Conservation (phyloP, 1,284 basidiomycete species). For the Boletus semigastroideus region DNA sequence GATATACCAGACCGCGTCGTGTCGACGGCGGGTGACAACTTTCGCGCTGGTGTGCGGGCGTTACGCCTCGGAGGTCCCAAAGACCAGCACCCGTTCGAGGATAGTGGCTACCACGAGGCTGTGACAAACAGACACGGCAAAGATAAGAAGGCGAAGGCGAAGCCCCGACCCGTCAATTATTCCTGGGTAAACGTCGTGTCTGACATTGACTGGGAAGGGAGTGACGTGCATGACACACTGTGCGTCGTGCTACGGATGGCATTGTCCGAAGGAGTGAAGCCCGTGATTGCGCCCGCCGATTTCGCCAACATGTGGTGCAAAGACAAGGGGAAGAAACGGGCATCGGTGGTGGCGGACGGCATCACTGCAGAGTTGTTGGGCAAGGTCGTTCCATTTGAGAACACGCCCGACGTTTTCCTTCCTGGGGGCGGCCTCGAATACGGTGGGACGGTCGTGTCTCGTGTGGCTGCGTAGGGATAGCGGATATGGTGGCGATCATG, state of each 20-base stretch:
- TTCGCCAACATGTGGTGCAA: conserved; percentile 14
- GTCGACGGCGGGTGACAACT: conserved; percentile 67
- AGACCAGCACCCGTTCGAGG: conserved; percentile 30
- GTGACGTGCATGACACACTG: conserved; percentile 65
- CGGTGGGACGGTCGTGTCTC: conserved; percentile 34
- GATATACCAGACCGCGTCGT: conserved; percentile 61
- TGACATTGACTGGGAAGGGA: conserved; percentile 79
- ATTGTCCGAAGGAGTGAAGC: conserved; percentile 43
- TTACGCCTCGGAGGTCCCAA: conserved; percentile 42
- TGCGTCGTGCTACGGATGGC: conserved; percentile 56
- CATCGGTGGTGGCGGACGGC: conserved; percentile 12
- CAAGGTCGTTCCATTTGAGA: conserved; percentile 41
- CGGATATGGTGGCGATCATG: not conserved
- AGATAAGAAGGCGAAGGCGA: conserved; percentile 31
- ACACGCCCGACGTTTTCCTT: conserved; percentile 39
- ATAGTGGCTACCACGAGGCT: conserved; percentile 30
- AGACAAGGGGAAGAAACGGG: conserved; percentile 29
- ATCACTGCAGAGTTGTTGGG: conserved; percentile 26
- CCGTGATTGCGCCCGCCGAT: conserved; percentile 36
- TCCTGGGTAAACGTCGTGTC: conserved; percentile 72
- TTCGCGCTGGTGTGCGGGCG: conserved; percentile 66
- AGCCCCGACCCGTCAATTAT: conserved; percentile 53
- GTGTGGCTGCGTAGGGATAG: conserved; percentile 26
- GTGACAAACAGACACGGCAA: conserved; percentile 17
- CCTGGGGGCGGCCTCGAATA: conserved; percentile 28